phyloP scores from a whole-genome alignment of 805 yeast species.

The Starmera amethionina region DNA sequence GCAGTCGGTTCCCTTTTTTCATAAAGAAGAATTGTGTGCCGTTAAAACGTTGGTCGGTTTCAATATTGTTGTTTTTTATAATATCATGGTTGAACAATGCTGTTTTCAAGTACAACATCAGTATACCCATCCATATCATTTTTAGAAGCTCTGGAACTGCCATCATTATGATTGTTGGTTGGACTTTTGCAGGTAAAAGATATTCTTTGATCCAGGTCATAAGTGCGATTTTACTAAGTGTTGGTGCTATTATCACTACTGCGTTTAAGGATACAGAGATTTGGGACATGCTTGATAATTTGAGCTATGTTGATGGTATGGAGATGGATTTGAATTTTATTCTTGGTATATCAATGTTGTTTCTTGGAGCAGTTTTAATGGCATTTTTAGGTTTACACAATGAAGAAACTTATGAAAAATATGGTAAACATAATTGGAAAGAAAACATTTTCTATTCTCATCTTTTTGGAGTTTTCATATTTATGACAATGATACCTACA shows the following conservation, averaged over 20 bases:
- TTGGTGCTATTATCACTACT: constrained; percentile 42
- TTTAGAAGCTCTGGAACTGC: constrained; percentile 57
- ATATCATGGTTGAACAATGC: constrained; percentile 46
- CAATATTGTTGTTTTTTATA: constrained; percentile 40
- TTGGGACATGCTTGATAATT: constrained; percentile 10
- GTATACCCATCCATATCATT: constrained; percentile 60
- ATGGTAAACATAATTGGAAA: constrained; percentile 50
- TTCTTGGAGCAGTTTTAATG: constrained; percentile 38
- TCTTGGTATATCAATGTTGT: constrained; percentile 26
- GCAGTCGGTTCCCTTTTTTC: constrained; percentile 20
- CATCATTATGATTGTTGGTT: constrained; percentile 50
- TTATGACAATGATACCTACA: constrained; percentile 26
- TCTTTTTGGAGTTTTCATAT: constrained; percentile 43
- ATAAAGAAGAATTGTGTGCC: constrained; percentile 30
- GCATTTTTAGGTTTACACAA: constrained; percentile 51
- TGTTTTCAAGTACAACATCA: constrained; percentile 46
- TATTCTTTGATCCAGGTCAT: constrained; percentile 36
- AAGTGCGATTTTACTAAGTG: constrained; percentile 41
- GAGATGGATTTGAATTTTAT: constrained; percentile 11
- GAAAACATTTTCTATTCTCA: constrained; percentile 58
- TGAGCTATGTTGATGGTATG: constrained; percentile 2
- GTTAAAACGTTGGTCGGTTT: constrained; percentile 29
- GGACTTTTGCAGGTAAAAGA: constrained; percentile 30
- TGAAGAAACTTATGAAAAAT: constrained; percentile 37
- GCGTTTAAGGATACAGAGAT: constrained; percentile 21